Base-by-base conservation (phyloP, 768 basidiomycete species). In the Hygrocybe punicea region DNA sequence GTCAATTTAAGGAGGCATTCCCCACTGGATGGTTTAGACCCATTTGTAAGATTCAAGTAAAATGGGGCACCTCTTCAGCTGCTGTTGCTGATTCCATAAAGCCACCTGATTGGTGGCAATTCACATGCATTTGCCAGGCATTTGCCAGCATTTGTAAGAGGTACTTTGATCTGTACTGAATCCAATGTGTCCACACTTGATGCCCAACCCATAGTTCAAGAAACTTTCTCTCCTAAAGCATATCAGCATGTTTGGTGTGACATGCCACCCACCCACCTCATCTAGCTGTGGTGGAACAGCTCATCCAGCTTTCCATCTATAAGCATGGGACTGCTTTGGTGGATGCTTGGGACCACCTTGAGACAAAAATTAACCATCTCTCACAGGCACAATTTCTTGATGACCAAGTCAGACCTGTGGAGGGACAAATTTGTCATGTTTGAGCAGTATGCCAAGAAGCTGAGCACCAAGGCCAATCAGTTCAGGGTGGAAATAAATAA, bases 1-100 rank as follows among this genome's bases (percentile, higher is more conserved):
- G 91, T 61, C 93, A 96, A 72, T 92, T 95, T 76, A 95, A 94
- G 68, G 90, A 96, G 66, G 91, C 93, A 2, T 97, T 94, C 74
- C 94, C 94, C 6, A 91, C 91, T 2, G 93, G 93, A 34, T 81
- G 90, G 36, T 94, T 97, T 78, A 78, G 93, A 14, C 92, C 92
- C 9, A 83, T 94, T 36, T 94, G 92, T 78, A 91, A 91, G 69
- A 92, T 95, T 58, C 88, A 90, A 64, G 86, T 91, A 6, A 92
- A 91, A 72, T 76, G 89, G 49, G 86, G 89, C 19, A 86, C 84
- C 3, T 84, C 92, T 35, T 85, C 85, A 33, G 79, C 90, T 42
- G 85, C 89, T 34, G 89, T 93, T 13, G 92, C 92, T 2, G 94
- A 96, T 65, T 87, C 89, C 62, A 89, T 96, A 67, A 89, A 91